phyloP scores from a whole-genome alignment of 768 basidiomycete species.

The Suillus ampliporus region DNA sequence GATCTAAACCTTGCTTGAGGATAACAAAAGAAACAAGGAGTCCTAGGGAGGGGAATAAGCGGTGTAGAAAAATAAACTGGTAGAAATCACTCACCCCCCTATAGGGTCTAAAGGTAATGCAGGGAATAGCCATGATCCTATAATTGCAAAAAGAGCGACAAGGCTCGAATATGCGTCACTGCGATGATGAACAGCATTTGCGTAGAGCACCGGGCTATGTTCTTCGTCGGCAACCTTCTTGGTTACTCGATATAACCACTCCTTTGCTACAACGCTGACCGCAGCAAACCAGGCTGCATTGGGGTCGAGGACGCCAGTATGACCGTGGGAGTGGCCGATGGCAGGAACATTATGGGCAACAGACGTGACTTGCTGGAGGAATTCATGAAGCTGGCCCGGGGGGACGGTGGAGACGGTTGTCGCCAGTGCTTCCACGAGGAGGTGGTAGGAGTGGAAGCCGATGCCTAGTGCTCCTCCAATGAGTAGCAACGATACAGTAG shows the following conservation, averaged over 20 bases:
- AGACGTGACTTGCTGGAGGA: conserved; percentile 62
- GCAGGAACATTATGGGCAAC: conserved; percentile 58
- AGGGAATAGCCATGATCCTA: conserved; percentile 88
- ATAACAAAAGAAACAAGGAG: conserved; percentile 91
- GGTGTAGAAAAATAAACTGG: conserved; percentile 4
- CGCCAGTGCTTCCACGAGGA: conserved; percentile 75
- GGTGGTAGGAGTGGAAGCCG: conserved; percentile 88
- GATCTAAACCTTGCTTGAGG: conserved; percentile 71
- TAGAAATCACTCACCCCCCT: conserved; percentile 66
- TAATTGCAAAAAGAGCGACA: conserved; percentile 90
- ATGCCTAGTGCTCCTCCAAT: conserved; percentile 85
- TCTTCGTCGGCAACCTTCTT: conserved; percentile 91
- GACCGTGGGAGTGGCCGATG: conserved; percentile 60
- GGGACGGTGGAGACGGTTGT: conserved; percentile 69
- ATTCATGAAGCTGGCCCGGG: conserved; percentile 64
- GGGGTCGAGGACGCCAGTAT: conserved; percentile 71
- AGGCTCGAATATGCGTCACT: conserved; percentile 94
- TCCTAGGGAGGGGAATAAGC: conserved; percentile 48
- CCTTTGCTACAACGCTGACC: conserved; percentile 79
- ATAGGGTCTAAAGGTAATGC: conserved; percentile 91
- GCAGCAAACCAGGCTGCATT: conserved; percentile 98
- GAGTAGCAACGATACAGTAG: conserved; percentile 85
- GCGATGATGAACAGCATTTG: conserved; percentile 98
- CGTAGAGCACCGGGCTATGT: conserved; percentile 86
- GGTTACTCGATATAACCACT: conserved; percentile 91